phyloP scores from a whole-genome alignment of 768 basidiomycete genomes.

The Suillus spraguei region DNA sequence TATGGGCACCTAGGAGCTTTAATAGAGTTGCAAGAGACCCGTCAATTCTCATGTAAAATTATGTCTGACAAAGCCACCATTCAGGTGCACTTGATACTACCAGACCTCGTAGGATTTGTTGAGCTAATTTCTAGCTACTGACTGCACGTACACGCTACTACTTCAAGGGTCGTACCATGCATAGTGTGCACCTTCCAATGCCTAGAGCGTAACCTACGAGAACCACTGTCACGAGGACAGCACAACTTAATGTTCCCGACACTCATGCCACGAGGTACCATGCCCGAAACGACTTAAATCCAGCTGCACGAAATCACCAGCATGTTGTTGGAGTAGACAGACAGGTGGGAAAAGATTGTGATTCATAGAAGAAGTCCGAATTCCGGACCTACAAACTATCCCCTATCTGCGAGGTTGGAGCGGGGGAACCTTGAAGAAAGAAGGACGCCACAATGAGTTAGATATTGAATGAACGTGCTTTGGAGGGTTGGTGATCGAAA shows the following conservation, averaged over 20 bases:
- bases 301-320: neutral
- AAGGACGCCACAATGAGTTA: too few species aligned
- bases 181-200: neutral
- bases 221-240: neutral
- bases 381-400: constrained; percentile 1
- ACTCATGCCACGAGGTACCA: neutral
- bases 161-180: neutral
- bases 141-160: neutral
- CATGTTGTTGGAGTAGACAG: neutral
- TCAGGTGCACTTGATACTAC: neutral
- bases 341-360: neutral
- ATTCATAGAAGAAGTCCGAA: constrained; percentile 1
- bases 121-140: neutral
- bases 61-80: neutral
- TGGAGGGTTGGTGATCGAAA: neutral
- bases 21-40: neutral
- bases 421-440: neutral
- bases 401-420: neutral
- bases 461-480: too few species aligned
- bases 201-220: neutral
- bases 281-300: neutral
- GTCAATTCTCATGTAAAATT: neutral
- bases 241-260: neutral
- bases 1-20: neutral
- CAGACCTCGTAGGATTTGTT: neutral